These are phyloP conservation scores for Lyophyllum decastes DNA, from an alignment of 768 basidiomycete species.

Conservation along the genomic window DNA sequence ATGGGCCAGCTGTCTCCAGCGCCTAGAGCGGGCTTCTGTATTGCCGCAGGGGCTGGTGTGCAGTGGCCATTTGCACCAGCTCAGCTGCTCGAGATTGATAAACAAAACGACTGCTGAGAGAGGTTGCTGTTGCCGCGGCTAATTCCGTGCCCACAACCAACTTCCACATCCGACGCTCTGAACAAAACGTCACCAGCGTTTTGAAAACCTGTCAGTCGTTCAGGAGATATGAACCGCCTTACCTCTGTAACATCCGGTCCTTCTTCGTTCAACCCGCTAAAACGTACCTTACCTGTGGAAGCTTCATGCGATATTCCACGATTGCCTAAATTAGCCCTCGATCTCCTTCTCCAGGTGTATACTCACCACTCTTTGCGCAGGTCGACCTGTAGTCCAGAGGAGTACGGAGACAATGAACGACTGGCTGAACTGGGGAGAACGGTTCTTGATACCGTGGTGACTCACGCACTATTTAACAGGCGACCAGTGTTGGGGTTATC, in stretches of 20 bases:
- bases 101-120: no score
- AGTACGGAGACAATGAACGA: not conserved
- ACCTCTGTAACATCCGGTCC: not conserved
- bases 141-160: no score
- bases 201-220: not conserved
- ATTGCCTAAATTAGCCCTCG: not conserved
- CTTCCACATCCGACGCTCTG: no score
- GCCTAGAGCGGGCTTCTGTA: no score
- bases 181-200: no score
- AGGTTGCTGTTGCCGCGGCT: no score
- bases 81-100: no score
- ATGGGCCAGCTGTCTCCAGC: no score
- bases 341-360: not conserved
- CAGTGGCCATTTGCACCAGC: no score
- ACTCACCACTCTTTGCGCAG: not conserved
- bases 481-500: not conserved
- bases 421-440: not conserved
- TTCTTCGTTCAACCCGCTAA: not conserved
- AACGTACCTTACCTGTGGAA: not conserved
- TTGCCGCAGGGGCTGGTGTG: no score
- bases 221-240: not conserved
- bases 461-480: not conserved
- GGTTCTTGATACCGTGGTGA: not conserved
- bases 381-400: not conserved
- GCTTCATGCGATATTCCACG: not conserved